Conservation (phyloP, 805 yeast species). For the Myxozyma mucilagina region DNA sequence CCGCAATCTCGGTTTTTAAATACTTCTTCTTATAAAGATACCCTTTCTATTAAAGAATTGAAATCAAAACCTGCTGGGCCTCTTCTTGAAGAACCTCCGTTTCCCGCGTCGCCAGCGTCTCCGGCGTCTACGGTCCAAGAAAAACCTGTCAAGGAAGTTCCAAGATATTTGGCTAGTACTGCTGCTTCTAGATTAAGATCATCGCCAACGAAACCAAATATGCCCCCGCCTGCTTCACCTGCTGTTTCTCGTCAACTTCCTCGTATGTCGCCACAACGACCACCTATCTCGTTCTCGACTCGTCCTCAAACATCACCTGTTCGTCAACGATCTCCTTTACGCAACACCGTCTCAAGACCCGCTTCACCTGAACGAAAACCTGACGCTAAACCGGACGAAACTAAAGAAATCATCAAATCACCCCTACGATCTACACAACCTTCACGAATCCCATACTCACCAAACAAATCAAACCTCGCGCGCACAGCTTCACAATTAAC, state of each 20-base stretch:
- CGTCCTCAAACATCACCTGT: constrained; percentile 11
- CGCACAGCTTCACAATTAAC: constrained; percentile 13
- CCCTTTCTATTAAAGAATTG: not conserved
- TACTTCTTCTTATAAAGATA: not conserved
- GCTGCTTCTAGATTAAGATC: constrained; percentile 22
- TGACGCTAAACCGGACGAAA: not conserved
- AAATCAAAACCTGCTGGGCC: not conserved
- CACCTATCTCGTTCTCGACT: constrained; percentile 7
- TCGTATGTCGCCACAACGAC: not conserved
- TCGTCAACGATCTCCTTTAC: constrained; percentile 11
- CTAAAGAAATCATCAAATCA: not conserved
- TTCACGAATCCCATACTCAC: constrained; percentile 1
- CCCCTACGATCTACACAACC: constrained; percentile 2
- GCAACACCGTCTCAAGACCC: constrained; percentile 7
- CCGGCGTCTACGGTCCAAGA: too few relatives aligned
- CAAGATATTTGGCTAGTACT: constrained; percentile 20
- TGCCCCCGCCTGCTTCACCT: constrained; percentile 5
- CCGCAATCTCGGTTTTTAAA: constrained; percentile 14
- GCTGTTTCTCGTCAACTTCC: not conserved
- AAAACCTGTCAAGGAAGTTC: not conserved
- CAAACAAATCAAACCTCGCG: not conserved
- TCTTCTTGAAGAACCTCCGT: not conserved
- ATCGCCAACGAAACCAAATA: constrained; percentile 1
- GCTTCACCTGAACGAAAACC: constrained; percentile 9
- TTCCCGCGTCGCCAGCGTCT: too few relatives aligned